These are phyloP conservation scores for Chaetomiaceae sp. DNA, from an alignment of 2,329 filamentous ascomycete species.

Conservation along the genomic window DNA sequence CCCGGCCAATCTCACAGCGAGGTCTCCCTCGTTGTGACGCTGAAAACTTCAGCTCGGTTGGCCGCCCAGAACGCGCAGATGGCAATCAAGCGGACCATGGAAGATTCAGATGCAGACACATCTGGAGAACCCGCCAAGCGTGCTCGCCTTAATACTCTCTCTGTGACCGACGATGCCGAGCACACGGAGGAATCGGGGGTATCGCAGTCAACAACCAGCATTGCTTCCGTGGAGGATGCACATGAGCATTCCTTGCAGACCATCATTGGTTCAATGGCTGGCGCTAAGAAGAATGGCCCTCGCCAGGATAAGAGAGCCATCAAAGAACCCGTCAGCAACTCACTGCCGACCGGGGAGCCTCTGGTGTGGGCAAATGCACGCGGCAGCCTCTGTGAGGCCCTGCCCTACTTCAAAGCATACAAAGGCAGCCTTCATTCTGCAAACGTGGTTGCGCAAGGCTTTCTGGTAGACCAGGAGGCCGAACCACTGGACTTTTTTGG, in stretches of 20 bases:
- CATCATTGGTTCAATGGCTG: neutral
- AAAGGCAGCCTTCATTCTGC: constrained; percentile 56
- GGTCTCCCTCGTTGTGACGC: neutral
- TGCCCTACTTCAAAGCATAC: constrained; percentile 58
- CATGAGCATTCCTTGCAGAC: neutral
- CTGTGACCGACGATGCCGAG: neutral
- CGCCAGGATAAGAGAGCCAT: neutral
- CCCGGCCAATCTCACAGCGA: too few species aligned
- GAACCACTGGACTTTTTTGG: constrained; percentile 55
- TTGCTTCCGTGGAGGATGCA: neutral
- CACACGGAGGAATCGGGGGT: neutral
- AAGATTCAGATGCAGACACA: neutral
- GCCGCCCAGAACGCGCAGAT: constrained; percentile 1
- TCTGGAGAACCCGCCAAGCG: neutral
- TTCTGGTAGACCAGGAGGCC: constrained; percentile 55
- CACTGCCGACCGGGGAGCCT: neutral
- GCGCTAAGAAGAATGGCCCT: neutral
- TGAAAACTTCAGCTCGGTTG: neutral
- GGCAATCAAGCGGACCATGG: constrained; percentile 3
- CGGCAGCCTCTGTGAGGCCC: constrained; percentile 58
- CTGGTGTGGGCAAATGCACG: constrained; percentile 53
- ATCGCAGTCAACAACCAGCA: neutral
- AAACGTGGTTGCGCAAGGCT: constrained; percentile 47
- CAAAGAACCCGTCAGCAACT: neutral
- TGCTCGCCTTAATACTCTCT: neutral